Evolutionary conservation across 305 asterid genomes (phyloP), one percentile per base, ranked within the genome.

Genomic region (Fraxinus baroniana): DNA sequence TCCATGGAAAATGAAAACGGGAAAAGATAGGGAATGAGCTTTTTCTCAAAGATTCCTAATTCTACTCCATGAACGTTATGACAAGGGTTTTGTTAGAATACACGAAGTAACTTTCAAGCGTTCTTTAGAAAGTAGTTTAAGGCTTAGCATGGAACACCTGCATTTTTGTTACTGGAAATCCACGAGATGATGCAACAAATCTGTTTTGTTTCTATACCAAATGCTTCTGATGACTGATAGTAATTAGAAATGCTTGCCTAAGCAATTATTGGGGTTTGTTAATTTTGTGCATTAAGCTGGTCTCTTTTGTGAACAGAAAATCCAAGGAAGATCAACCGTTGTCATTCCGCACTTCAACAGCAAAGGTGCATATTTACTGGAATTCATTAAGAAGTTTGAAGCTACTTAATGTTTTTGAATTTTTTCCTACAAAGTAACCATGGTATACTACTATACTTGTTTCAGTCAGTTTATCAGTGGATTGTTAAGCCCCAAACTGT

Each of bases 381-480:
- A n/a, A 32, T 68, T 39, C 0, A 18, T 68, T 22, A 32, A 17
- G 24, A 62, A 33, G 76, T 84, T 37, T 78, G 80, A 30, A 79
- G 33, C 80, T 77, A 75, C 81, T 79, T 68, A 80, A 77, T 44
- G 26, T 28, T 62, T 79, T 18, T 64, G 32, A 66, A 73, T 77
- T 78, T 82, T 82, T 74, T 80, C 76, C 80, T 82, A 80, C 74
- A 41, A 76, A 80, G 49, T 83, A 39, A 82, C 46, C 84, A 46
- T 64, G 75, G n/a, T 82, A 57, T 26, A 66, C 37, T 66, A 26
- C 78, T 26, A 22, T 75, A 49, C 72, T 62, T 71, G 76, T 85
- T 87, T 71, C 95, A 96, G 99, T 94, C 97, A 35, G 91, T 96
- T 81, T 92, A 94, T 87, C 93, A 94, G 80, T 96, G 97, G 94